Evolutionary conservation across 768 basidiomycete species (phyloP), one percentile per base, ranked within the genome.

Genomic region (Rubroboletus pulcherrimus): DNA sequence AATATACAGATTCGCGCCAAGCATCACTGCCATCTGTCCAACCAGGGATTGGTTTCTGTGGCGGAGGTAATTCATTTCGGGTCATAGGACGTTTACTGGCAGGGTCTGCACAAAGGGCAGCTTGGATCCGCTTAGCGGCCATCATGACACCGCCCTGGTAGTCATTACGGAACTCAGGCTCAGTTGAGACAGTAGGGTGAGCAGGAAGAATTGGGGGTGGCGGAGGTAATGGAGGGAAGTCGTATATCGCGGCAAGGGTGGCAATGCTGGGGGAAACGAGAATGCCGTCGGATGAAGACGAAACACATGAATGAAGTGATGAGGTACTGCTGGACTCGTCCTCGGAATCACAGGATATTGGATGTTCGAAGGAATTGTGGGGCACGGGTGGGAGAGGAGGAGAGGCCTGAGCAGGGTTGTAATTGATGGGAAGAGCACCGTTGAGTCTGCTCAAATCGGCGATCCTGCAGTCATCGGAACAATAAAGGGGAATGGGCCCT

Each of bases 401-500:
- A 2, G 73, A 72, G 12, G 75, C 68, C 24, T 74, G 74, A 58
- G 74, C 71, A 30, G 81, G 82, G 60, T 81, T 68, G 67, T 77
- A 81, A 59, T 79, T 67, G 64, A 77, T 74, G 51, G 76, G 75
- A 45, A 79, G 71, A 49, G 67, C 72, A 35, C 73, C 73, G 38
- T 74, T 67, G 29, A 63, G 64, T 62, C 68, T 68, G 63, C 75
- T 74, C 61, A 84, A 66, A 69, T 92, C 90, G 39, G 73, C 73
- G 40, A 84, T 69, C 56, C 81, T 77, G 67, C 90, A 93, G 64
- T 86, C 81, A 58, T 89, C 87, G 1, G 89, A 91, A 72, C 90
- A 93, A 74, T 93, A 92, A 55, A 92, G 79, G 19, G 89, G 89
- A 1, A 81, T 83, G n/a, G 88, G 89, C 1, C 78, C 77, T 68